Evolutionary conservation across 2,329 filamentous ascomycete genomes (phyloP), one percentile per base, ranked within the genome.

Genomic region (Cercospora berteroae): DNA sequence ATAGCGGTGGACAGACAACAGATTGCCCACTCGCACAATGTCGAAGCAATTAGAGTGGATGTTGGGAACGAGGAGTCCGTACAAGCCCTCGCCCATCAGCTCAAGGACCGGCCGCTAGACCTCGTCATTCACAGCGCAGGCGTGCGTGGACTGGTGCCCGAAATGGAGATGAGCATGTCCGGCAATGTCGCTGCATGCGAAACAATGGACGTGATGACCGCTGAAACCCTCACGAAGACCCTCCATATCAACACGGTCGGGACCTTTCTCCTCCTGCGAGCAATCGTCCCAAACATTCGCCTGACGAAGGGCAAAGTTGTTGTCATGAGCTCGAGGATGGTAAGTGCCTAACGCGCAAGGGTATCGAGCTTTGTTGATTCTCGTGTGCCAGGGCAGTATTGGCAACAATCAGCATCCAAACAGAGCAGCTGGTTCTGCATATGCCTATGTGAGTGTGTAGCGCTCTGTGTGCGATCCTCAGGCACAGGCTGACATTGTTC

Each of bases 41-140:
- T 77, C 48, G 57, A 65, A 8, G 56, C 62, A 8, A 66, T 69
- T 42, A 52, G 65, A 23, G 71, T 76, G 10, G 78, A 79, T 63
- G 64, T 79, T 10, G 72, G 74, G 23, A 65, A 69, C 29, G 71
- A 75, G 52, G 27, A 31, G 0, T 72, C 75, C 10, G 69, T 79
- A 57, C 33, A 65, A n/a, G 7, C 58, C 12, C 69, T 79, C n/a
- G 65, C 68, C 1, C 29, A 63, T 3, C 1, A 36, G 1, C 25
- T 80, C 7, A 31, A 67, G 10, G 64, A 56, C 18, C 68, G 42
- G 1, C 74, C 75, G 0, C 77, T 84, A 50, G 73, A 78, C 60
- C 73, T 83, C 0, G 48, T 83, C 9, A 75, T 84, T 48, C 82
- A 84, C 75, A 78, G 76, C 65, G 81, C 81, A 6, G 82, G 82